Percentiles rank a stretch among this genome's conserved stretches.
These are phyloP conservation scores for Colletotrichum sp. DNA, from an alignment of 2,329 filamentous ascomycete genomes.

Conservation along the genomic window DNA sequence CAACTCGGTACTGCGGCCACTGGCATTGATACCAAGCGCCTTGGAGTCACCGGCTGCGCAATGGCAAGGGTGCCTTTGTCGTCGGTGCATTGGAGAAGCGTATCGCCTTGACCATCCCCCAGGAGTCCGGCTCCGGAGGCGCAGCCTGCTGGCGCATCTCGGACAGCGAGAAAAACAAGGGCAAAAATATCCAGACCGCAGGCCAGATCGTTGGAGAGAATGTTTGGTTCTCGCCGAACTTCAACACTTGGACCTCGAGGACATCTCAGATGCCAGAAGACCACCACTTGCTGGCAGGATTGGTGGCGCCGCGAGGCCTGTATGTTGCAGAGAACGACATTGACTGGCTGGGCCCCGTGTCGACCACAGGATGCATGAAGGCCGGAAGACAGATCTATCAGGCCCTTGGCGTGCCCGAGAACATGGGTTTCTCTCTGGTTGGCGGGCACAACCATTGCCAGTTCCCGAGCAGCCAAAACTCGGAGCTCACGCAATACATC, in stretches of 20 bases:
- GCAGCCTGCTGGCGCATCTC: slow-evolving; percentile 66
- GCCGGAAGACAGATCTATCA: slow-evolving; percentile 59
- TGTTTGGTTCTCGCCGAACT: slow-evolving; percentile 64
- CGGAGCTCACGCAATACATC: slow-evolving; percentile 59
- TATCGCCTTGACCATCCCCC: slow-evolving; percentile 65
- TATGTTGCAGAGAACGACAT: slow-evolving; percentile 63
- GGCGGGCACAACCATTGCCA: slow-evolving; percentile 60
- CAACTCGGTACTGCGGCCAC: slow-evolving; percentile 46
- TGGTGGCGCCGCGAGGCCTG: slow-evolving; percentile 61
- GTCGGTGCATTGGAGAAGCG: slow-evolving; percentile 63
- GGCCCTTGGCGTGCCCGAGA: slow-evolving; percentile 54
- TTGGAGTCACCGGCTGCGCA: slow-evolving; percentile 68
- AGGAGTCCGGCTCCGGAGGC: slow-evolving; percentile 67
- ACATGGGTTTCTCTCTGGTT: slow-evolving; percentile 63
- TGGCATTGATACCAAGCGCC: slow-evolving; percentile 52
- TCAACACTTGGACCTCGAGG: slow-evolving; percentile 56
- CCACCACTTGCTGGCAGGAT: slow-evolving; percentile 62
- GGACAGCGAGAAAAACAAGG: slow-evolving; percentile 52
- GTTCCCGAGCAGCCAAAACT: slow-evolving; percentile 58
- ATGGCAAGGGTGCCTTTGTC: slow-evolving; percentile 69
- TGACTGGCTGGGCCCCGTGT: slow-evolving; percentile 63
- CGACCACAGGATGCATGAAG: slow-evolving; percentile 63
- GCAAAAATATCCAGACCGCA: slow-evolving; percentile 66
- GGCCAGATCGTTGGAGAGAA: slow-evolving; percentile 65
- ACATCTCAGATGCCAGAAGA: slow-evolving; percentile 56